Evolutionary conservation across 306 rosid species (phyloP).

Genomic region (Castanopsis chinensis): DNA sequence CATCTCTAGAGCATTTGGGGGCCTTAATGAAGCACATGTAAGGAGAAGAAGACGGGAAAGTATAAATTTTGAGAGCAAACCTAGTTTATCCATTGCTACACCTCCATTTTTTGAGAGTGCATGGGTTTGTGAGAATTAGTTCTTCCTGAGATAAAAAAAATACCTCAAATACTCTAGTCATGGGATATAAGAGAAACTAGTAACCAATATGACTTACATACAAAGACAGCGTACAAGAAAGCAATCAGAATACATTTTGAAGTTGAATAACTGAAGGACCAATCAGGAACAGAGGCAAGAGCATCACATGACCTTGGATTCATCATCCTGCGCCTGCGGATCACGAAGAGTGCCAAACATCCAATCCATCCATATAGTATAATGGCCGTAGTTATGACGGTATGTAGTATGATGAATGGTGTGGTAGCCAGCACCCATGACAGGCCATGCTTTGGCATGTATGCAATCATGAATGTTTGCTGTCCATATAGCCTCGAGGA

Average conservation of each 20-base stretch:
- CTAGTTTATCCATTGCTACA: neutral
- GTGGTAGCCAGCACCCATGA: conserved; percentile 99
- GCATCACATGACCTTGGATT: conserved; percentile 46
- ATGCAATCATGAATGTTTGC: conserved; percentile 91
- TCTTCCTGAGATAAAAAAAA: neutral
- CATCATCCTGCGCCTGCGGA: conserved; percentile 54
- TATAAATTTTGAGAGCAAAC: neutral
- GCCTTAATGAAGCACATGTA: neutral
- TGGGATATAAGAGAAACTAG: neutral
- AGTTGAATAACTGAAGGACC: neutral
- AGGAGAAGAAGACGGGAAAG: neutral
- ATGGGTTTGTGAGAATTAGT: neutral
- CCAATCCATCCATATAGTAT: conserved; percentile 95
- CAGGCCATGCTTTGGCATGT: conserved; percentile 78
- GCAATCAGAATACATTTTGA: neutral
- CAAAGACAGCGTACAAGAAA: neutral
- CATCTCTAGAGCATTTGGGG: neutral
- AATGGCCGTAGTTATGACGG: conserved; percentile 92
- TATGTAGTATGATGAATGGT: conserved; percentile 92
- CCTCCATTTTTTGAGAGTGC: neutral
- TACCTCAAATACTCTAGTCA: neutral
- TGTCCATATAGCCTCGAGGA: conserved; percentile 82
- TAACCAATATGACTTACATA: conserved; percentile 21
- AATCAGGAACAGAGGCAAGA: neutral
- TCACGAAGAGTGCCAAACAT: conserved; percentile 87